Conservation (phyloP, 2,329 filamentous ascomycete genomes). For the Venturia effusa region DNA sequence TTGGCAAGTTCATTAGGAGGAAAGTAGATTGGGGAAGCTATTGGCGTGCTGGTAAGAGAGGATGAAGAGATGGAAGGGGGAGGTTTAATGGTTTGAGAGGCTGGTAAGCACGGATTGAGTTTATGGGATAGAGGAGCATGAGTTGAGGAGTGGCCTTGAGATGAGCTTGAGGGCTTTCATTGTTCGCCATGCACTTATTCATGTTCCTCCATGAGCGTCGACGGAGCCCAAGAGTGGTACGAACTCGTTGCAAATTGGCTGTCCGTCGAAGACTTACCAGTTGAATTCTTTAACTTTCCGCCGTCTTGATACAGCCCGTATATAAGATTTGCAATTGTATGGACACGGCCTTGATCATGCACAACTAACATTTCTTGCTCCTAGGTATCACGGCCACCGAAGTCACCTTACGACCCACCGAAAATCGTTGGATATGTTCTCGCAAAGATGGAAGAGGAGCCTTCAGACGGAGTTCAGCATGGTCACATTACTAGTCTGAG, state of each 20-base stretch:
- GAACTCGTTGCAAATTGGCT: no score
- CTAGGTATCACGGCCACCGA: slow-evolving; percentile 61
- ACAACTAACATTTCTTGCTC: neutral
- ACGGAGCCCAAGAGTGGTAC: no score
- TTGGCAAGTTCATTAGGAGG: neutral
- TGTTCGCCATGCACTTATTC: no score
- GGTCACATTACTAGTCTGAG: slow-evolving; percentile 92
- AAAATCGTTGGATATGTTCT: slow-evolving; percentile 99
- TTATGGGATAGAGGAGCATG: neutral
- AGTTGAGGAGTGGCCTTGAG: neutral
- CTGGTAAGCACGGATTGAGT: neutral
- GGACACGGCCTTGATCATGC: neutral
- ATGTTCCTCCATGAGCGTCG: no score
- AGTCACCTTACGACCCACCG: slow-evolving; percentile 76
- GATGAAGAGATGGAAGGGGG: neutral
- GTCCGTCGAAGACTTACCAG: no score
- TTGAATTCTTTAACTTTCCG: no score
- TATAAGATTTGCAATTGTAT: neutral
- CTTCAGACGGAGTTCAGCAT: slow-evolving; percentile 77
- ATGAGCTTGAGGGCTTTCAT: neutral
- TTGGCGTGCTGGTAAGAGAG: neutral
- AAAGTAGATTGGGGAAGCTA: neutral
- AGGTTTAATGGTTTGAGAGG: neutral
- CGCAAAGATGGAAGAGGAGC: slow-evolving; percentile 99
- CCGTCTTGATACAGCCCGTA: no score